phyloP scores from a whole-genome alignment of 257 asterid species.

The Plantago ovata region DNA sequence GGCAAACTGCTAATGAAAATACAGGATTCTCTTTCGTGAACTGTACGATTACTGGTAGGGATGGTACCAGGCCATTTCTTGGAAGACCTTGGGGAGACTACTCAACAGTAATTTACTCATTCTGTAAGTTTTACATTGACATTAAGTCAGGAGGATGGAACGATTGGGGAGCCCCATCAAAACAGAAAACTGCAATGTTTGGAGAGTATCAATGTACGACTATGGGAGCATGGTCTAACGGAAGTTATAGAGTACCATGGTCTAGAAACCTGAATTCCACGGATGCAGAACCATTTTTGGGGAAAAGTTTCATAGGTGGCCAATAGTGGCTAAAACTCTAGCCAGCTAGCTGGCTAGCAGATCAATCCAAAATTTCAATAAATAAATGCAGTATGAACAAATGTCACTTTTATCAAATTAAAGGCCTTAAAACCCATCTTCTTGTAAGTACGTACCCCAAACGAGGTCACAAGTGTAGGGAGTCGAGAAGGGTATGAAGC shows the following conservation, averaged over 20 bases:
- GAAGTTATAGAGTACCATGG: conserved; percentile 15
- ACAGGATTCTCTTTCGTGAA: conserved; percentile 61
- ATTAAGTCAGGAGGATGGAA: conserved; percentile 56
- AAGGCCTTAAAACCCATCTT: neutral
- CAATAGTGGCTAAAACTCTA: conserved; percentile 45
- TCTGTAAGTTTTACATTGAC: conserved; percentile 30
- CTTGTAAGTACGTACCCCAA: conserved; percentile 3
- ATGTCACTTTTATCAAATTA: neutral
- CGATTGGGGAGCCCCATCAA: conserved; percentile 32
- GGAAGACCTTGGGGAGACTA: conserved; percentile 84
- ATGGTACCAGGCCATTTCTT: conserved; percentile 31
- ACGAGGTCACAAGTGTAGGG: neutral
- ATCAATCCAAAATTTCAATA: no score
- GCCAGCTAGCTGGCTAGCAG: neutral
- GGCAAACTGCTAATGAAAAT: conserved; percentile 34
- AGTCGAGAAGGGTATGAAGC: neutral
- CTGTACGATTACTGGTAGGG: conserved; percentile 35
- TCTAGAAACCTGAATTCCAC: conserved; percentile 28
- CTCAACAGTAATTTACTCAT: conserved; percentile 44
- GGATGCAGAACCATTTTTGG: conserved; percentile 39
- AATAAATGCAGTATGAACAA: neutral
- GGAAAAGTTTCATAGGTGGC: conserved; percentile 37
- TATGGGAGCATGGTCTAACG: no score
- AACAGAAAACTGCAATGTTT: neutral
- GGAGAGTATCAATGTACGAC: no score